Conservation (phyloP, 768 basidiomycete species). For the Glaciozyma antarctica region DNA sequence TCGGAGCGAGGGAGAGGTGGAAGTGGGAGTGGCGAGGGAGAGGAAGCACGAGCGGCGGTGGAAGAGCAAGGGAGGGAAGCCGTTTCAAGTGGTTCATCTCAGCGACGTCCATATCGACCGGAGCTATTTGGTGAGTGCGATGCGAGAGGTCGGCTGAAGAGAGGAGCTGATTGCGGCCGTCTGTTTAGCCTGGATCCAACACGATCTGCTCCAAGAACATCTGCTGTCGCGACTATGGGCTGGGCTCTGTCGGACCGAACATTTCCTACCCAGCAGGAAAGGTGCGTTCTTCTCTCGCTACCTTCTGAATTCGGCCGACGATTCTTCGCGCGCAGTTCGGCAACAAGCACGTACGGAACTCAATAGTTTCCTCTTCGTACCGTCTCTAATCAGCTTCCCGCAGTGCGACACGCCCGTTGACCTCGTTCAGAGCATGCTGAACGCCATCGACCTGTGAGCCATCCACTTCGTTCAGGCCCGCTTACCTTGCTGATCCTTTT, state of each 20-base stretch:
- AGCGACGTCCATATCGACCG: constrained; percentile 58
- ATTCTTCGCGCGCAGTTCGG: constrained; percentile 13
- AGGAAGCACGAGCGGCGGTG: not conserved
- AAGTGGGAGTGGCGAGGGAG: not conserved
- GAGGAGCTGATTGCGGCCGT: not conserved
- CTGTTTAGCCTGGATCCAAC: constrained; percentile 47
- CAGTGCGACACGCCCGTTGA: constrained; percentile 50
- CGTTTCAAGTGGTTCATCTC: constrained; percentile 54
- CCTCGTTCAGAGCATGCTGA: constrained; percentile 49
- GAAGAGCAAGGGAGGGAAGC: constrained; percentile 21
- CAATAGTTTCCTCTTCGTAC: not conserved
- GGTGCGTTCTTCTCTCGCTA: constrained; percentile 5
- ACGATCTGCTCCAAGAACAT: constrained; percentile 55
- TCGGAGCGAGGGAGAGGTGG: constrained; percentile 40
- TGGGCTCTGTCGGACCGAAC: constrained; percentile 37
- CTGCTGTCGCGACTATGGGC: constrained; percentile 50
- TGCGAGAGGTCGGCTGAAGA: not conserved
- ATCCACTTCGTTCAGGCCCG: too few species aligned
- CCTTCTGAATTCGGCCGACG: not conserved
- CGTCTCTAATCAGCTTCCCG: constrained; percentile 40
- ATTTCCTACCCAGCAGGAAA: constrained; percentile 45
- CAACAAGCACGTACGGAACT: constrained; percentile 16
- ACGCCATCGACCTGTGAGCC: constrained; percentile 39
- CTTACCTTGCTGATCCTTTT: not conserved
- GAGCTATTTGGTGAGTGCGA: constrained; percentile 45